Evolutionary conservation across 2,329 filamentous ascomycete species (phyloP).

Genomic region (Ophiostoma australiae): DNA sequence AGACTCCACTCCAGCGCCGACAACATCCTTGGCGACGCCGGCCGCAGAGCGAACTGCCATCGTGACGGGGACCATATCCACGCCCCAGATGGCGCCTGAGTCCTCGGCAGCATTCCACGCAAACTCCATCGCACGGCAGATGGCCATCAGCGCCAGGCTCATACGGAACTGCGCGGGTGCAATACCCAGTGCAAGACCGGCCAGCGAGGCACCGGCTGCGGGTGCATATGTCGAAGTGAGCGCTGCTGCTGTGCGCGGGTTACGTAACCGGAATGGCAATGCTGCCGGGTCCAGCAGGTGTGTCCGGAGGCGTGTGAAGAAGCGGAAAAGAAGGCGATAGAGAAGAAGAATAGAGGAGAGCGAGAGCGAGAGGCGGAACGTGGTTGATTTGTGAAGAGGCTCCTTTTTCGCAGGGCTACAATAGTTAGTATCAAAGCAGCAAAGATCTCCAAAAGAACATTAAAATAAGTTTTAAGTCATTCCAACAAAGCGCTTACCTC

Average conservation of each 20-base stretch:
- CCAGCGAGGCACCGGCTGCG: conserved; percentile 82
- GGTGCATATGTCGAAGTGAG: conserved; percentile 81
- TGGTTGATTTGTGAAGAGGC: conserved; percentile 59
- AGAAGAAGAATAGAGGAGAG: conserved; percentile 76
- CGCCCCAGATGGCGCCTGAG: conserved; percentile 62
- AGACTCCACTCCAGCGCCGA: conserved; percentile 11
- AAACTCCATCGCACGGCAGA: conserved; percentile 80
- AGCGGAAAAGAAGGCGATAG: conserved; percentile 84
- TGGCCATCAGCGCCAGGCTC: conserved; percentile 73
- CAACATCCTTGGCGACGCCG: conserved; percentile 31
- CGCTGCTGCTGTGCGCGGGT: conserved; percentile 67
- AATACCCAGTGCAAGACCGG: conserved; percentile 75
- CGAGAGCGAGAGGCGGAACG: conserved; percentile 73
- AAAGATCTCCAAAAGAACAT: background rate
- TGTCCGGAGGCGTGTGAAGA: conserved; percentile 72
- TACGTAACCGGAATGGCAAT: conserved; percentile 72
- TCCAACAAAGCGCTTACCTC: background rate
- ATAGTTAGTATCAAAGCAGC: background rate
- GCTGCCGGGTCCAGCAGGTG: conserved; percentile 78
- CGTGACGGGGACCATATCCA: conserved; percentile 40
- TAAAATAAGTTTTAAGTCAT: background rate
- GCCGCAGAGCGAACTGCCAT: conserved; percentile 34
- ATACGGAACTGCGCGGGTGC: conserved; percentile 63
- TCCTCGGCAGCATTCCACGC: conserved; percentile 78
- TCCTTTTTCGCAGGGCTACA: conserved; percentile 39